Evolutionary conservation across 2,329 filamentous ascomycete genomes (phyloP), one percentile per base, ranked within the genome.

Genomic region (Hortaea werneckii): DNA sequence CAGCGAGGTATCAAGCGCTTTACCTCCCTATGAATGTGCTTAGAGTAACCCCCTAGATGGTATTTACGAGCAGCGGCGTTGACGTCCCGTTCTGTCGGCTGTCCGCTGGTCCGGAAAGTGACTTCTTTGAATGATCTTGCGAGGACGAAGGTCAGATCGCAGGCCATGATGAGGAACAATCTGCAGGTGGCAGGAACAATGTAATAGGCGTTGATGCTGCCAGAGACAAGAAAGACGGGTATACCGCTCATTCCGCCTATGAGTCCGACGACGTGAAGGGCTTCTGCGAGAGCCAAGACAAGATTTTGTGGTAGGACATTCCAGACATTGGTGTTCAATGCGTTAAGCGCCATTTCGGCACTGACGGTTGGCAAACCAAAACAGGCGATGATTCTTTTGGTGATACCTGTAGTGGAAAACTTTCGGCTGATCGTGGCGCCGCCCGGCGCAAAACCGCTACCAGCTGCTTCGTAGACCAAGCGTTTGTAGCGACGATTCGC

Each of bases 101-200:
- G 50, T 26, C 46, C 49, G 32, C 44, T 49, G 28, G 45, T 38
- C 8, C 51, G 45, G 43, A 54, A 51, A 6, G 49, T 47, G 6
- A 50, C 50, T 37, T 55, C 53, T 40, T 55, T 54, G 50, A 64
- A 64, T 0, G 58, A 57, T 37, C 56, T 50, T 29, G 58, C 56
- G 11, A 64, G 53, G 32, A 62, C 61, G n/a, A 63, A 51, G 30
- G 60, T 63, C 44, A 63, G 53, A 37, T 64, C 62, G 46, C 54
- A 59, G 6, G 61, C 53, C 53, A 60, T 61, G 40, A 60, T 60
- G 37, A 64, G 55, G 47, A 64, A 52, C 42, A 64, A 55, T 29
- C 60, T 49, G 37, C 59, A 58, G 11, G 60, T 62, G 6, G 59
- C 52, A n/a, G 61, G 62, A 0, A 58, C 56, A 8, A 61, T 50